Evolutionary conservation across 2,329 filamentous ascomycete species (phyloP), one percentile per base, ranked within the genome.

Genomic region (Pseudocercospora ulei): DNA sequence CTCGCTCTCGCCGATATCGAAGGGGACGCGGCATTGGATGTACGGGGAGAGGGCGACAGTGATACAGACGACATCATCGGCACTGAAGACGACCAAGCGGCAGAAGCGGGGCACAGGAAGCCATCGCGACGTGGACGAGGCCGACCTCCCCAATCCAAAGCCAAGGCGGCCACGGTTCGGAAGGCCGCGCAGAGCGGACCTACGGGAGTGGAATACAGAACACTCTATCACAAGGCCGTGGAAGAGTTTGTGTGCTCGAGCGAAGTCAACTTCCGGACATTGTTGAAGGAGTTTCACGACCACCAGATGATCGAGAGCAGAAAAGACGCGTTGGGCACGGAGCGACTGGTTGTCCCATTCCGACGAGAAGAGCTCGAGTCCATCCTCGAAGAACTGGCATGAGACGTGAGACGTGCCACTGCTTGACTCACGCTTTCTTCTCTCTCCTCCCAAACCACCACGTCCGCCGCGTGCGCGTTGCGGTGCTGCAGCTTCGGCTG

Each of bases 241-340:
- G 87, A 95, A 63, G 86, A 94, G 57, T 96, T 98, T 61, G 90
- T 98, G 34, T 95, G 88, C 60, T 90, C 83, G 52, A 94, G 82
- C 44, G 90, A 96, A 65, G 86, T 96, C 73, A 86, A 84, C 46
- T 96, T 96, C 65, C 73, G 90, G 44, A 94, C 87, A 16, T 61
- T 98, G 57, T 64, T 98, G 47, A 96, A 96, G 65, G 90, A 98
- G 73, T 90, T 98, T 61, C 85, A 95, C 58, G 90, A 98, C 56
- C 90, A 98, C 66, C 85, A 95, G 57, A 96, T 98, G 77, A 82
- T 98, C 47, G 84, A 84, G 39, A 92, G 82, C 46, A 76, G 78
- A 46, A 88, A 88, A 57, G 88, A 98, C 60, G 73, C 75, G 0
- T 68, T 87, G 40, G 90, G 90, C 2, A 87, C 81, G 2, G 90